A percentile compares a stretch with the other conserved stretches of the same genome.
phyloP scores from a whole-genome alignment of 2,329 filamentous ascomycete species.

The Fusarium sacchari region DNA sequence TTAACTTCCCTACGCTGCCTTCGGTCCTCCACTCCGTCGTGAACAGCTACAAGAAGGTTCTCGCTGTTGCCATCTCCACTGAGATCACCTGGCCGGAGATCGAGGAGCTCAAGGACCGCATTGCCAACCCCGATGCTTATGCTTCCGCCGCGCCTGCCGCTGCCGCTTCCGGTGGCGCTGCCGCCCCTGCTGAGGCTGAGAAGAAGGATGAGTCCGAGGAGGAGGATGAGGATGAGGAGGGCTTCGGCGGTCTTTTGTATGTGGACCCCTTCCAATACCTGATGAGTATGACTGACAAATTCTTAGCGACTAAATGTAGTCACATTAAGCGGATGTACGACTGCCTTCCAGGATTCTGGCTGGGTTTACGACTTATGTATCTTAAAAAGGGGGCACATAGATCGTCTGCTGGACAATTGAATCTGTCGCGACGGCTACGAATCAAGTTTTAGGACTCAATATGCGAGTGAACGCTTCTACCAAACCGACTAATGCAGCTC shows the following conservation, averaged over 20 bases:
- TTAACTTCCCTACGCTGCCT: constrained; percentile 95
- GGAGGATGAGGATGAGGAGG: constrained; percentile 73
- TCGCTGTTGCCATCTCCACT: constrained; percentile 89
- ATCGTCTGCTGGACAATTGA: constrained; percentile 58
- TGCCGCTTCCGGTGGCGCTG: constrained; percentile 64
- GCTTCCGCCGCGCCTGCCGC: constrained; percentile 82
- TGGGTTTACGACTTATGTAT: constrained; percentile 57
- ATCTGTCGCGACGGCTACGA: constrained; percentile 48
- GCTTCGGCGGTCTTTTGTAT: constrained; percentile 85
- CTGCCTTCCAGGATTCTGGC: constrained; percentile 55
- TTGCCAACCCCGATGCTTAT: constrained; percentile 98
- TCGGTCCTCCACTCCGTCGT: constrained; percentile 96
- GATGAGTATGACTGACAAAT: constrained; percentile 52
- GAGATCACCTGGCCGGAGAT: constrained; percentile 96
- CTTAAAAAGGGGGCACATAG: constrained; percentile 57
- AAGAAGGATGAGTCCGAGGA: constrained; percentile 75
- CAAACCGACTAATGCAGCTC: constrained; percentile 18
- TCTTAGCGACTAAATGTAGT: constrained; percentile 62
- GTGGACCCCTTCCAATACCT: constrained; percentile 39
- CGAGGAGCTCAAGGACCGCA: constrained; percentile 98
- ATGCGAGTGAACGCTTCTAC: constrained; percentile 40
- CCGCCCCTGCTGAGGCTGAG: constrained; percentile 67
- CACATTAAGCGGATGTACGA: constrained; percentile 50
- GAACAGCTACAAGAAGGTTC: constrained; percentile 97
- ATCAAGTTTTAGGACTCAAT: constrained; percentile 36